Evolutionary conservation across 2,329 filamentous ascomycete species (phyloP), one percentile per base, ranked within the genome.

Genomic region (Lachnellula cervina): DNA sequence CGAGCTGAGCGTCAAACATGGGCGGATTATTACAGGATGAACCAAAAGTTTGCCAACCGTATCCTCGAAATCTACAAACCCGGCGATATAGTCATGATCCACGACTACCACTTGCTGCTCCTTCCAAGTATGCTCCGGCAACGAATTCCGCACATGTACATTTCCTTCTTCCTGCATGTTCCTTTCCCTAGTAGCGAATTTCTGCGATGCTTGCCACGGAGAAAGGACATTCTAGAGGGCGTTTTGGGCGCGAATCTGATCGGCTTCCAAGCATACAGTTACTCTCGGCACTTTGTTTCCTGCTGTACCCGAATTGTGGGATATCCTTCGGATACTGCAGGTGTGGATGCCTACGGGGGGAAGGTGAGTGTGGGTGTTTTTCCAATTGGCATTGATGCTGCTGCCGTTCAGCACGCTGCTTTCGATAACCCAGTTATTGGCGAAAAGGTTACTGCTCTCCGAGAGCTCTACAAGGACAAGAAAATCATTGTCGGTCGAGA

Each of bases 131-230:
- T 97, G 76, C 77, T 97, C 57, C 87, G 93, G 48, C 91, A 96
- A 71, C 84, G 88, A 43, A 78, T 92, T 17, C 89, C 91, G 4
- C 89, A 91, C 71, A 89, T 96, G 73, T 95, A 96, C 75, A 92
- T 97, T 68, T 88, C 90, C 52, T 97, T 97, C 77, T 97, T 90
- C 76, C 78, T 97, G 47, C 93, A 97, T 72, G 87, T 90, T 46
- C 93, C 93, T 0, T 97, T 97, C 73, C 93, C 93, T 35, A 96
- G 91, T 73, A 96, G 90, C 77, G 94, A 97, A 73, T 97, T 96
- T 69, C 83, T 97, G 70, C 84, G 92, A 48, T 96, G 92, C 71
- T 77, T 97, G 54, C 89, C 90, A 38, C 84, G 90, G 61, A 84
- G 93, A 63, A 96, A 96, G 72, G 91, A 97, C 70, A 80, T 97